Evolutionary conservation across 495 filamentous ascomycete genomes (phyloP).

Genomic region (Aspergillus carlsbadensis): DNA sequence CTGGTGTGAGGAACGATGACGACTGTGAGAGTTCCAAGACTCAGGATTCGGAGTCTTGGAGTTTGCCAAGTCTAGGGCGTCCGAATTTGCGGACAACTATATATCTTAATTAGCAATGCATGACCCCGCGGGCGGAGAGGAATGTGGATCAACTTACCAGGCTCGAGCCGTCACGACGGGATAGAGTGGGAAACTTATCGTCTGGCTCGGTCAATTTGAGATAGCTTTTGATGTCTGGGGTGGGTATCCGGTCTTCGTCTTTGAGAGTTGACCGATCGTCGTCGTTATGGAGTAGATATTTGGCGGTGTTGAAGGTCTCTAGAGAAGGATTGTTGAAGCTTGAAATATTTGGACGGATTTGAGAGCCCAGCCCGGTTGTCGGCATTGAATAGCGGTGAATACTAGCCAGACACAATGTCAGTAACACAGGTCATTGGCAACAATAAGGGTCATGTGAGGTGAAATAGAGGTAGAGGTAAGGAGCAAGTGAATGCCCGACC

Average conservation of each 20-base stretch:
- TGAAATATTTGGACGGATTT: conserved; percentile 51
- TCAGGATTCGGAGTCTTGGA: conserved; percentile 68
- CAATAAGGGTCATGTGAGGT: conserved; percentile 13
- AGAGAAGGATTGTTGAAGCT: conserved; percentile 44
- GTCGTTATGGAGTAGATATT: conserved; percentile 83
- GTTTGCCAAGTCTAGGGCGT: conserved; percentile 77
- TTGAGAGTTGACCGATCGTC: conserved; percentile 55
- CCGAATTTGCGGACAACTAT: conserved; percentile 76
- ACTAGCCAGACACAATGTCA: conserved; percentile 35
- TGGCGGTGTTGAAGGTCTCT: conserved; percentile 74
- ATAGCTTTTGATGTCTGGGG: conserved; percentile 64
- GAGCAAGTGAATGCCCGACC: conserved; percentile 11
- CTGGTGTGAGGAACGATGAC: conserved; percentile 76
- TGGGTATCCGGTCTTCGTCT: conserved; percentile 52
- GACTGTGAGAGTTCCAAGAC: conserved; percentile 62
- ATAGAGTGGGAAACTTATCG: conserved; percentile 80
- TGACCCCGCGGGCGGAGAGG: not conserved
- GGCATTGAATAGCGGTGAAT: conserved; percentile 91
- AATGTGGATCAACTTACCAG: conserved; percentile 55
- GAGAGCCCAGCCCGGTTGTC: conserved; percentile 60
- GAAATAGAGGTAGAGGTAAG: conserved; percentile 13
- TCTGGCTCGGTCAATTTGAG: conserved; percentile 72
- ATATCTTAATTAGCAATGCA: conserved; percentile 21
- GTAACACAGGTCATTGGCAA: conserved; percentile 7
- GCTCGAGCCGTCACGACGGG: conserved; percentile 65